These are phyloP conservation scores for Thraustotheca clavata DNA, from an alignment of 352 stramenopile species.

Conservation along the genomic window DNA sequence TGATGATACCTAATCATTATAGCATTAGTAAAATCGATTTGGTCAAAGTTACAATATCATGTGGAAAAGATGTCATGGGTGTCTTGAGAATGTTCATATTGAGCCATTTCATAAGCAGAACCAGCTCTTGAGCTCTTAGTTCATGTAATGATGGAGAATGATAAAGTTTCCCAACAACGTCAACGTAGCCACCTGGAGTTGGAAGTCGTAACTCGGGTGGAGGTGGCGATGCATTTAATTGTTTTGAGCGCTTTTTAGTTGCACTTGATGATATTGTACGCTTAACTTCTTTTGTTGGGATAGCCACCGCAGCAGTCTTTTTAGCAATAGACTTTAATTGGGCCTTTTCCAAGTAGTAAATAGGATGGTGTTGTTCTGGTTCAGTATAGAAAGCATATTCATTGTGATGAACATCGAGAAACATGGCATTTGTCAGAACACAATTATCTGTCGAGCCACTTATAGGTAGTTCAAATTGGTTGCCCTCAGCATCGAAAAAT, in stretches of 20 bases:
- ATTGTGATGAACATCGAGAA: constrained; percentile 46
- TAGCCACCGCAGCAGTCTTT: background rate
- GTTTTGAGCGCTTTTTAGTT: background rate
- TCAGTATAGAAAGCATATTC: constrained; percentile 27
- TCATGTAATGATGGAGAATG: constrained; percentile 14
- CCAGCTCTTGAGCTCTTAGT: background rate
- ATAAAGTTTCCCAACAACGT: constrained; percentile 9
- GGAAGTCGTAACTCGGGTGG: background rate
- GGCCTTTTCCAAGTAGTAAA: constrained; percentile 24
- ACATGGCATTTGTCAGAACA: constrained; percentile 85
- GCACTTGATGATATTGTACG: background rate
- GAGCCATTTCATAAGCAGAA: constrained; percentile 71
- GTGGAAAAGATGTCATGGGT: constrained; percentile 57
- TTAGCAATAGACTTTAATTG: constrained; percentile 22
- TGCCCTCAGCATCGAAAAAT: constrained; percentile 89
- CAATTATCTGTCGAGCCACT: constrained; percentile 88
- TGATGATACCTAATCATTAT: background rate
- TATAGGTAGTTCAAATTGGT: constrained; percentile 76
- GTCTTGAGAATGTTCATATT: constrained; percentile 72
- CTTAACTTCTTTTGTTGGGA: background rate
- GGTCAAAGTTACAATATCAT: constrained; percentile 63
- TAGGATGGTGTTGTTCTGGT: constrained; percentile 14
- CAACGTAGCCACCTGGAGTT: background rate
- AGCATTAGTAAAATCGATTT: constrained; percentile 25
- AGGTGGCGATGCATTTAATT: background rate